Base-by-base conservation (phyloP, 805 yeast species). In the Barnettozyma wickerhamii region DNA sequence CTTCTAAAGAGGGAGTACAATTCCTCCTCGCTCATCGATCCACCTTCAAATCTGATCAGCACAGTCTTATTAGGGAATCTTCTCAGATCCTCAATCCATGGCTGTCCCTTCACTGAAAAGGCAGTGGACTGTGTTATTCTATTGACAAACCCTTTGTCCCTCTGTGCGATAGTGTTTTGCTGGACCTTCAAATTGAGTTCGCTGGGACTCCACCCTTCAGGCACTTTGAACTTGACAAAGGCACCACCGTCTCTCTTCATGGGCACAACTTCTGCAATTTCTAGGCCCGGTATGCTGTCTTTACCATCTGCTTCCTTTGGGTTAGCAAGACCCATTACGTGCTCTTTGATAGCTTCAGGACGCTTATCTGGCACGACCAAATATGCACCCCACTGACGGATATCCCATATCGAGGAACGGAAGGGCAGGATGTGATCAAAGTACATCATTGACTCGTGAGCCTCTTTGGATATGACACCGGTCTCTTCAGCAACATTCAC, bases 81-180 rank as follows among this genome's bases (percentile, higher is more conserved):
- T 51, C 86, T 75, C 59, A 93, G 68, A 58, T 93, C 99, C 64
- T 91, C 98, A 45, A 93, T 84, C 96, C 97, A 91, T 0, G 99
- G 99, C 2, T 75, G 69, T 46, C 99, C 99, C 51, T 84, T 81
- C 1, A 93, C 97, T 1, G 84, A 80, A 54, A 71, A 81, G 39
- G 74, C 82, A 44, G 67, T 65, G 2, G 82, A 84, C 42, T 62
- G 66, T 2, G 74, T 60, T n/a, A 77, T 51, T 40, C 67, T 68
- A 18, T 72, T 66, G 18, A 64, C 42, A 10, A 66, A 34, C 10
- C 68, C 66, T 49, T 52, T 38, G 41, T 65, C 42, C 49, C 74
- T 51, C 59, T 69, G 54, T 49, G 55, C 46, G 32, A 63, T 50
- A 4, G 77, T 64, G 46, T 79, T 79, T 36, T 60, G 52, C 39